phyloP scores from a whole-genome alignment of 108 stramenopile species.

The Asterionellopsis glacialis region DNA sequence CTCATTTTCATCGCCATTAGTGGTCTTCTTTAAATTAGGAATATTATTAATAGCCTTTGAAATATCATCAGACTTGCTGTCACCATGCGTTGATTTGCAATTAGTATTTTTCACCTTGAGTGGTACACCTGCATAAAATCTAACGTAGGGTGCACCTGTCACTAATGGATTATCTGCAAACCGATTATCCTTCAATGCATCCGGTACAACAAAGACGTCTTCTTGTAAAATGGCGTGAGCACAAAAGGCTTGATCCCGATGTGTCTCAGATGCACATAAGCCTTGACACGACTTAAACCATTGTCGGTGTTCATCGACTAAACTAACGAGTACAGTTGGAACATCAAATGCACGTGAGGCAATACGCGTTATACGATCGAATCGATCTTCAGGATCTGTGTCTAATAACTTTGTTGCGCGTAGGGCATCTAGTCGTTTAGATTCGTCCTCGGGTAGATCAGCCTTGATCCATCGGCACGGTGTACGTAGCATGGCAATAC shows the following conservation, averaged over 20 bases:
- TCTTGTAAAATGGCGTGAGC: slow-evolving; percentile 45
- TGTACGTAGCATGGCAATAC: not conserved
- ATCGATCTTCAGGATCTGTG: slow-evolving; percentile 23
- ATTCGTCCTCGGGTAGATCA: slow-evolving; percentile 32
- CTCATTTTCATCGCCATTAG: too few species aligned
- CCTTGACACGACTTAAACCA: slow-evolving; percentile 63
- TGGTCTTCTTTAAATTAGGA: too few species aligned
- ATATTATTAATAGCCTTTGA: too few species aligned
- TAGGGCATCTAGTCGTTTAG: slow-evolving; percentile 43
- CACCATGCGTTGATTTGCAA: too few species aligned
- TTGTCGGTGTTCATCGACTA: slow-evolving; percentile 56
- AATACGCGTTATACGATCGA: slow-evolving; percentile 20
- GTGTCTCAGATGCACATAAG: slow-evolving; percentile 46
- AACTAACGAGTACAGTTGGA: slow-evolving; percentile 51
- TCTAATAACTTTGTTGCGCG: slow-evolving; percentile 55
- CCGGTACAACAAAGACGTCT: slow-evolving; percentile 41
- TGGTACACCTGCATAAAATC: slow-evolving; percentile 75
- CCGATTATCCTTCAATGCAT: slow-evolving; percentile 60
- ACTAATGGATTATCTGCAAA: slow-evolving; percentile 74
- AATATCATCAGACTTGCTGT: too few species aligned
- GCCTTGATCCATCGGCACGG: not conserved
- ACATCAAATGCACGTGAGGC: slow-evolving; percentile 45
- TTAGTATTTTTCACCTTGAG: slow-evolving; percentile 15
- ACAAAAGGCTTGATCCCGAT: slow-evolving; percentile 66
- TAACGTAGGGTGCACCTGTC: slow-evolving; percentile 45